Evolutionary conservation across 2,329 filamentous ascomycete genomes (phyloP).

Genomic region (Cladophialophora chaetospira): DNA sequence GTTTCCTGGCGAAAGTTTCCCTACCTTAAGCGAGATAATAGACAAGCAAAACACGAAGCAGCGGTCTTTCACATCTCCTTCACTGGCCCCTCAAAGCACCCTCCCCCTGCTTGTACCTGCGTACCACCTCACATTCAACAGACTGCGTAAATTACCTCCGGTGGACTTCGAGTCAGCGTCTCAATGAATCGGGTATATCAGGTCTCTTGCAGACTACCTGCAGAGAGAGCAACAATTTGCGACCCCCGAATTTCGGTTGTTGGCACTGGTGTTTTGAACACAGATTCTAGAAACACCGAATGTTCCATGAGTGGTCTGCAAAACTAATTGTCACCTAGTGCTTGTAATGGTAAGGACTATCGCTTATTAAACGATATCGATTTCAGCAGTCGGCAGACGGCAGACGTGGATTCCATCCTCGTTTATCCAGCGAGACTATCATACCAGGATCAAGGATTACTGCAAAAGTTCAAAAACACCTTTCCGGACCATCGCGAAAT

Average conservation of each 20-base stretch:
- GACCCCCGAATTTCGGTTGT: neutral
- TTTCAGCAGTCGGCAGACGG: neutral
- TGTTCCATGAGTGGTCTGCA: neutral
- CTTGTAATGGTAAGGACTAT: neutral
- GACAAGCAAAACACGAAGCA: neutral
- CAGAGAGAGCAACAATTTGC: neutral
- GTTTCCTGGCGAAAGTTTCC: neutral
- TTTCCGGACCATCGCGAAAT: neutral
- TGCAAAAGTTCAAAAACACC: neutral
- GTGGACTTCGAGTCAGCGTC: neutral
- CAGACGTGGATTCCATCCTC: neutral
- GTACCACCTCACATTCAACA: too few species aligned
- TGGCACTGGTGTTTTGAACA: neutral
- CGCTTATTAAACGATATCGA: neutral
- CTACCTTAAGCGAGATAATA: neutral
- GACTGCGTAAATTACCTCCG: neutral
- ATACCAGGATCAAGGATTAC: neutral
- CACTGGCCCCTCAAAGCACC: too few species aligned
- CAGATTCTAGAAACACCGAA: conserved; percentile 2
- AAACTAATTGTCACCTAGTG: too few species aligned
- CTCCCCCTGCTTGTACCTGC: too few species aligned
- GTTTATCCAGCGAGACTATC: neutral
- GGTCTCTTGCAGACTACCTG: neutral
- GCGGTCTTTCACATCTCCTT: too few species aligned
- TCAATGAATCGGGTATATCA: neutral